Conservation (phyloP, 2,329 filamentous ascomycete species). For the Hortaea werneckii region DNA sequence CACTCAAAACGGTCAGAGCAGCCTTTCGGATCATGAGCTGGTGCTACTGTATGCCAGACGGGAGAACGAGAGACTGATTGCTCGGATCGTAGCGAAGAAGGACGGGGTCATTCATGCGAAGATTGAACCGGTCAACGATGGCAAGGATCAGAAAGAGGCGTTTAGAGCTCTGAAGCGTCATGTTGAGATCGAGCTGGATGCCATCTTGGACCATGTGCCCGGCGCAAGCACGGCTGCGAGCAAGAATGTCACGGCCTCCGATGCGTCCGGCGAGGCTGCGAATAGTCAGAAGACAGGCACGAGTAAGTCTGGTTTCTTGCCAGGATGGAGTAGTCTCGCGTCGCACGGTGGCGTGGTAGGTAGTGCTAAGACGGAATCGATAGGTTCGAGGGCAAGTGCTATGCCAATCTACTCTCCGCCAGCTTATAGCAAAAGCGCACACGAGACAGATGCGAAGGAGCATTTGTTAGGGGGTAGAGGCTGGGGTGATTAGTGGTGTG, state of each 20-base stretch:
- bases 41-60: constrained; percentile 16
- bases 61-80: constrained; percentile 9
- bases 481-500: too few species aligned
- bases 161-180: constrained; percentile 15
- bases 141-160: constrained; percentile 13
- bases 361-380: too few species aligned
- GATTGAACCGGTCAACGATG: constrained; percentile 11
- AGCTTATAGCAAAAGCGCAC: too few species aligned
- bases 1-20: constrained; percentile 8
- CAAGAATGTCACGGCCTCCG: neutral
- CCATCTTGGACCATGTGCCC: constrained; percentile 2
- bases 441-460: too few species aligned
- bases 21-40: constrained; percentile 13
- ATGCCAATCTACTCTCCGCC: too few species aligned
- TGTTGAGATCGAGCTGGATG: constrained; percentile 13
- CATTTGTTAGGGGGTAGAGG: too few species aligned
- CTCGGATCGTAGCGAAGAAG: constrained; percentile 14
- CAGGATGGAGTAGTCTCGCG: too few species aligned
- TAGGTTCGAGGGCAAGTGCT: too few species aligned
- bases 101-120: constrained; percentile 15
- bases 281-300: too few species aligned
- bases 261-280: too few species aligned
- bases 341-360: too few species aligned
- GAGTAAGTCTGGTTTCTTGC: too few species aligned
- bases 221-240: neutral